phyloP scores from a whole-genome alignment of 257 asterid species.

The Primulina tabacum region DNA sequence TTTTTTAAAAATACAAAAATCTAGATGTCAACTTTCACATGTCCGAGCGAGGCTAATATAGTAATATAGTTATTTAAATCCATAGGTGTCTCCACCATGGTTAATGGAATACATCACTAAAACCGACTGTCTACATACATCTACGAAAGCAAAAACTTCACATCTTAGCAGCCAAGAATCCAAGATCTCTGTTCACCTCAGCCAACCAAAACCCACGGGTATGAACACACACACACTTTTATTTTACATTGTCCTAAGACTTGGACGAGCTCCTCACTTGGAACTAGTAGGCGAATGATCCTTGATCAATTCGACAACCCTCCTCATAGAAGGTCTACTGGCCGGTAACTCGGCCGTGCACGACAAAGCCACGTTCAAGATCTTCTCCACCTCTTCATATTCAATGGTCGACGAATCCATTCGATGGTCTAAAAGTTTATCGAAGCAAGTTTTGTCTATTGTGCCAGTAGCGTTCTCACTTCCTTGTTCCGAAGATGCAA shows the following conservation, averaged over 20 bases:
- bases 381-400: slow-evolving; percentile 42
- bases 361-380: slow-evolving; percentile 52
- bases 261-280: slow-evolving; percentile 19
- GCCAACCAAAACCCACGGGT: not conserved
- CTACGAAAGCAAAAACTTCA: not conserved
- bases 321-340: slow-evolving; percentile 80
- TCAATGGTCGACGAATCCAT: slow-evolving; percentile 39
- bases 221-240: not conserved
- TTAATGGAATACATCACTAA: too few relatives aligned
- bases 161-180: not conserved
- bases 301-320: slow-evolving; percentile 64
- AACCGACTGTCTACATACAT: too few relatives aligned
- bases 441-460: slow-evolving; percentile 22
- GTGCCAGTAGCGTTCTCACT: slow-evolving; percentile 3
- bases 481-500: slow-evolving; percentile 27
- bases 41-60: too few relatives aligned
- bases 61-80: too few relatives aligned
- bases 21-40: too few relatives aligned
- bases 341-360: slow-evolving; percentile 60
- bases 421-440: slow-evolving; percentile 46
- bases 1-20: too few relatives aligned
- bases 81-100: too few relatives aligned
- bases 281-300: slow-evolving; percentile 25
- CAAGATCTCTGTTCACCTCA: not conserved
- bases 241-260: not conserved